phyloP scores from a whole-genome alignment of 768 basidiomycete species.

The Boletus reticuloceps region DNA sequence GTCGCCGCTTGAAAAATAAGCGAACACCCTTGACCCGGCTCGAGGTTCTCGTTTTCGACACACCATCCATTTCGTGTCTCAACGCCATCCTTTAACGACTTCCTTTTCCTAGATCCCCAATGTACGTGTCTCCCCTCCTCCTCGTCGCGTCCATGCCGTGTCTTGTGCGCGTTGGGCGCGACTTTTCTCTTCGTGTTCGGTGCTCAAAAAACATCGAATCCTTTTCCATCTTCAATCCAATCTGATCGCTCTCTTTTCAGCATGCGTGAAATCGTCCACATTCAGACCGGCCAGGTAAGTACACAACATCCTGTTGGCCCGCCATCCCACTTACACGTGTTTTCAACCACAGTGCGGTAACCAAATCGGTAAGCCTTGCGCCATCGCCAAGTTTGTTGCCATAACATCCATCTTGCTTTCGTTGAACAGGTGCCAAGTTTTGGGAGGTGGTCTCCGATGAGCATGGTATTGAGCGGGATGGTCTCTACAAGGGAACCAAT shows the following conservation, averaged over 20 bases:
- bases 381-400: slow-evolving; percentile 11
- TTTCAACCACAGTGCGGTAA: slow-evolving; percentile 80
- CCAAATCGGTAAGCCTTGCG: slow-evolving; percentile 81
- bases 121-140: slow-evolving; percentile 30
- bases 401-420: slow-evolving; percentile 19
- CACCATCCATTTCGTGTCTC: slow-evolving; percentile 32
- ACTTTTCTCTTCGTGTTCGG: slow-evolving; percentile 16
- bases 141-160: slow-evolving; percentile 21
- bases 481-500: slow-evolving; percentile 88
- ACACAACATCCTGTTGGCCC: not conserved
- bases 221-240: slow-evolving; percentile 11
- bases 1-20: slow-evolving; percentile 38
- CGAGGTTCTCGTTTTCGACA: slow-evolving; percentile 32
- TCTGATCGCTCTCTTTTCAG: slow-evolving; percentile 42
- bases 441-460: slow-evolving; percentile 99
- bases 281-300: slow-evolving; percentile 95
- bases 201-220: slow-evolving; percentile 17
- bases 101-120: slow-evolving; percentile 19
- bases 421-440: slow-evolving; percentile 77
- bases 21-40: slow-evolving; percentile 38
- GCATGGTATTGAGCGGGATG: slow-evolving; percentile 93
- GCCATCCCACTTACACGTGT: slow-evolving; percentile 25
- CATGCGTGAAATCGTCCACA: slow-evolving; percentile 99
- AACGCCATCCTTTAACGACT: slow-evolving; percentile 33
- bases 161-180: slow-evolving; percentile 29